These are phyloP conservation scores for Neolentinus lepideus DNA, from an alignment of 1,284 basidiomycete genomes.

Conservation along the genomic window DNA sequence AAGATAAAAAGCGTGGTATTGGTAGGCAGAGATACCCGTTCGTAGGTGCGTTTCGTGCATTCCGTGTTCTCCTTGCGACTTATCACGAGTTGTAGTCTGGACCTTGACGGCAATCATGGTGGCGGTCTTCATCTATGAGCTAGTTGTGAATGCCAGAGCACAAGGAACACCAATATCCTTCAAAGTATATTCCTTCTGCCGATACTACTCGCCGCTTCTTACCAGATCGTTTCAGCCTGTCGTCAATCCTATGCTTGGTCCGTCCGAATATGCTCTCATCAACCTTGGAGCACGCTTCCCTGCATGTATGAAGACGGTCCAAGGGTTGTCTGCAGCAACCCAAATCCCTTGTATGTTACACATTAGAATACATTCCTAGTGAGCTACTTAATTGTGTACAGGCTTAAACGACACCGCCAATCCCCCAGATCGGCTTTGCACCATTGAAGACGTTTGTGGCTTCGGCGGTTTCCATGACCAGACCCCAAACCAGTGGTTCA, in stretches of 20 bases:
- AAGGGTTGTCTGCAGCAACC: conserved; percentile 51
- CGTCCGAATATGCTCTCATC: conserved; percentile 79
- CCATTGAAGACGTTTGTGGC: conserved; percentile 81
- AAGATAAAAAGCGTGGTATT: conserved; percentile 78
- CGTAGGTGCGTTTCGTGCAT: conserved; percentile 61
- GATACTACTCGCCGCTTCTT: neutral
- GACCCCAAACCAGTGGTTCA: conserved; percentile 80
- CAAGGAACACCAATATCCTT: conserved; percentile 80
- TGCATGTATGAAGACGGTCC: conserved; percentile 77
- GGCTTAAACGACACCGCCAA: conserved; percentile 75
- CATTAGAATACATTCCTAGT: neutral
- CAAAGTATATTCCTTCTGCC: conserved; percentile 38
- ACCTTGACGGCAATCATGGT: conserved; percentile 60
- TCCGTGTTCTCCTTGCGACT: too few species aligned
- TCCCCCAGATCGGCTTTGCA: conserved; percentile 61
- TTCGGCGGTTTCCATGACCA: conserved; percentile 75
- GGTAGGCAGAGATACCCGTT: conserved; percentile 79
- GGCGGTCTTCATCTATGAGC: conserved; percentile 71
- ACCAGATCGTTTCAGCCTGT: conserved; percentile 41
- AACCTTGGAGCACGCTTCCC: conserved; percentile 91
- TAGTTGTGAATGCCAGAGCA: conserved; percentile 63
- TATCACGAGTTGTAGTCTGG: conserved; percentile 59
- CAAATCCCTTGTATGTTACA: conserved; percentile 53
- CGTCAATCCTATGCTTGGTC: conserved; percentile 91
- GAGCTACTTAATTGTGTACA: conserved; percentile 17